phyloP scores from a whole-genome alignment of 2,329 filamentous ascomycete genomes.

The Fusarium marasasianum region DNA sequence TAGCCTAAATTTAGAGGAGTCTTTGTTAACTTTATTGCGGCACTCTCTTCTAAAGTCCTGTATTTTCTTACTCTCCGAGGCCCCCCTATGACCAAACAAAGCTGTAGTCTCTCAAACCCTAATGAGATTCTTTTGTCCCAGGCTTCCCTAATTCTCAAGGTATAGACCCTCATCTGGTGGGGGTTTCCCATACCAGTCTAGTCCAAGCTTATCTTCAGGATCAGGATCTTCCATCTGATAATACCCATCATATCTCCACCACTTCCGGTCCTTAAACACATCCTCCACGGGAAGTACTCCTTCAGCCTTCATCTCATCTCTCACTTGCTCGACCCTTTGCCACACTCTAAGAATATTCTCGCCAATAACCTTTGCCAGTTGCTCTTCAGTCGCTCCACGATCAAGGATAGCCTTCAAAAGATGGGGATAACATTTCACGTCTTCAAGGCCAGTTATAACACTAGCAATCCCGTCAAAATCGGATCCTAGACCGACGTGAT shows the following conservation, averaged over 20 bases:
- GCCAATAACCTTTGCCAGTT: not conserved
- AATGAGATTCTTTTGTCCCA: too few relatives aligned
- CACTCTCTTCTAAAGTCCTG: too few relatives aligned
- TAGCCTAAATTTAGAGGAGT: too few relatives aligned
- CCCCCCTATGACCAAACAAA: too few relatives aligned
- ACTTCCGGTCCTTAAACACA: slow-evolving; percentile 1
- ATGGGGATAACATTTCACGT: not conserved
- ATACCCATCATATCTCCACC: slow-evolving; percentile 16
- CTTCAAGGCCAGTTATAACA: not conserved
- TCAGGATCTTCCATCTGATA: slow-evolving; percentile 19
- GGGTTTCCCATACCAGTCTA: slow-evolving; percentile 1
- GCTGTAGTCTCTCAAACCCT: too few relatives aligned
- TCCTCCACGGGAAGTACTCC: not conserved
- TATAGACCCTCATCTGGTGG: not conserved
- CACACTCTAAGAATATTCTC: slow-evolving; percentile 2
- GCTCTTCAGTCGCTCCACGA: not conserved
- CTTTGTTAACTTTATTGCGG: too few relatives aligned
- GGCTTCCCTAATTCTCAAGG: not conserved
- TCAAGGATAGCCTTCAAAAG: not conserved
- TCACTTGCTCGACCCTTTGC: not conserved
- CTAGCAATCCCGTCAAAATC: not conserved
- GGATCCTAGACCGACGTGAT: not conserved
- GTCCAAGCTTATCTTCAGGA: not conserved
- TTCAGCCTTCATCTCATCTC: not conserved
- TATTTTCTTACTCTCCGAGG: too few relatives aligned